Conservation (phyloP, 73 alveolate genomes). For the Tetrahymena borealis region DNA sequence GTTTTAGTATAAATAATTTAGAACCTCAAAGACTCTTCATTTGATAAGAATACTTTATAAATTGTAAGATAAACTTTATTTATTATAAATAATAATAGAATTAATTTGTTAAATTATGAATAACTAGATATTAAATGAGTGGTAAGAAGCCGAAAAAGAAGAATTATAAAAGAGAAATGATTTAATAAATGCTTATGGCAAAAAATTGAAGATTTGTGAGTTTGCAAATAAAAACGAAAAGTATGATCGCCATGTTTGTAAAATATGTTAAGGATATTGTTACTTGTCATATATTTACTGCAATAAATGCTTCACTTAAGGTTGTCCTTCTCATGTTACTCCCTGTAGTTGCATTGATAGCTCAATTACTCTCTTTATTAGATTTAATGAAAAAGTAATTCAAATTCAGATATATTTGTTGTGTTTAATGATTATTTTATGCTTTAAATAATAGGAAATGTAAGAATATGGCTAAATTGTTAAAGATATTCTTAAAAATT, state of each 20-base stretch:
- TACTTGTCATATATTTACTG: slow-evolving; percentile 23
- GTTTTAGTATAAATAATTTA: slow-evolving; percentile 13
- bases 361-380: background rate
- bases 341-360: slow-evolving; percentile 20
- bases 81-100: background rate
- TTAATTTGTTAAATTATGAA: background rate
- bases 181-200: background rate
- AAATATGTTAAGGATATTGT: slow-evolving; percentile 25
- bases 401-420: no score
- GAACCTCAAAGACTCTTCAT: slow-evolving; percentile 4
- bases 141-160: background rate
- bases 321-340: slow-evolving; percentile 25
- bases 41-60: background rate
- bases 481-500: background rate
- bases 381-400: slow-evolving; percentile 18
- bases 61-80: background rate
- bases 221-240: slow-evolving; percentile 24
- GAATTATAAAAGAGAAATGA: slow-evolving; percentile 7
- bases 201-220: slow-evolving; percentile 5
- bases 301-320: slow-evolving; percentile 35
- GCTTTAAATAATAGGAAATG: background rate
- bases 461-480: background rate
- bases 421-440: no score
- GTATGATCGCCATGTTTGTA: slow-evolving; percentile 37
- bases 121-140: slow-evolving; percentile 13